Base-by-base conservation (phyloP, 768 basidiomycete species). In the Psilocybe tampanensis region DNA sequence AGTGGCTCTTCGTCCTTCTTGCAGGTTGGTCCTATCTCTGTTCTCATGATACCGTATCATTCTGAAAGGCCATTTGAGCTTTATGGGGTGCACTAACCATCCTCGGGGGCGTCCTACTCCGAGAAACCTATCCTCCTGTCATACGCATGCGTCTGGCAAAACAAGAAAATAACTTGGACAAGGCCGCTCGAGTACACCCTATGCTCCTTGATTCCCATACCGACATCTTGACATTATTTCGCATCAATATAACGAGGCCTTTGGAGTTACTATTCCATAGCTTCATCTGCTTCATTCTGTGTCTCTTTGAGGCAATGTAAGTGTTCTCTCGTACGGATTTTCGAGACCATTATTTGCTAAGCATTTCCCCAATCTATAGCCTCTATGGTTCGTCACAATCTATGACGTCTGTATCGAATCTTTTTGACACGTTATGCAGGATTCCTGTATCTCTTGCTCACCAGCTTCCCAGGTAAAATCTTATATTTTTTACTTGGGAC, bases 71-170 rank as follows among this genome's bases (percentile, higher is more conserved):
- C 4, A 29, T 23, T 45, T 36, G 12, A 77, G 80, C 63, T 44
- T 44, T 82, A n/a, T 80, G 76, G 53, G 81, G 72, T 19, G 33
- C 80, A 21, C 72, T 78, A 7, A 67, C 80, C 8, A 32, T 75
- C 0, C 50, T 86, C 2, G 86, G 82, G 5, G 77, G 90, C 19
- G 84, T 88, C 13, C 66, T 89, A 36, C 72, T 90, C 13, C 76
- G 74, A 23, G 92, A 93, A 69, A 91, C 92, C 0, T 94, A 92
- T 64, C 85, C 80, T 0, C 92, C 92, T 1, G 74, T 90, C 32
- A 78, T 92, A 34, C 84, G 85, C 12, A 64, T 76, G 22, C 77
- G 80, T 19, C 72, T 72, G n/a, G 77, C 76, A 2, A 67, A 67
- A 47, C 64, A 64, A 21, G 54, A 69, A 5, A 67, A 52, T 2